Base-by-base conservation (phyloP, 75 land plant species). In the Chamaecyparis obtusa region DNA sequence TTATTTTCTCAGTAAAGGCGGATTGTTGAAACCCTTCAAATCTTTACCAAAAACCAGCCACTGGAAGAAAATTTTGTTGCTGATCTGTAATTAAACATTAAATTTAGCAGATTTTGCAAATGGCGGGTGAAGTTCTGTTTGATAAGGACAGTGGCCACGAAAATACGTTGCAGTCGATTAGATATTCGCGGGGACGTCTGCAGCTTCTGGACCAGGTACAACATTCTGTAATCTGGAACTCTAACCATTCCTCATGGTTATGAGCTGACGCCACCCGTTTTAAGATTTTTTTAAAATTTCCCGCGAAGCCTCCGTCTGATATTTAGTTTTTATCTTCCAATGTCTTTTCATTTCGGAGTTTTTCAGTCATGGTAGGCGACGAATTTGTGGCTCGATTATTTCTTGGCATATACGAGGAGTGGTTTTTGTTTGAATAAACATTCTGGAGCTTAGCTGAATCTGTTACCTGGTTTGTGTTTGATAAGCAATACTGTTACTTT, bases 151-250 rank as follows among this genome's bases (percentile, higher is more conserved):
- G 55, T 33, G 67, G 43, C 24, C 16, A 84, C 0, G 69, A 49
- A 0, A 35, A 19, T 17, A 51, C 85, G 48, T 85, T 91, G 54
- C 94, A 92, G 86, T 87, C 97, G 11, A 97, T 97, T 57, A 83
- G 93, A 84, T 97, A 97, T 93, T 88, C 82, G 46, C 92, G 94
- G 1, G 97, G 99, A 21, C 89, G 91, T 6, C 91, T 97, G 43
- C 91, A 90, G 87, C 93, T 97, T n/a, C 94, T 97, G 79, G 97
- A 97, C 87, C 99, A 97, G 97, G 97, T 94, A 43, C 41, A 27
- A 64, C 0, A 24, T 21, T 24, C 69, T 64, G 4, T 64, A 21
- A 5, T 24, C 15, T 51, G 54, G 2, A 51, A 51, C 54, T 14
- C 54, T 51, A 51, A 51, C 54, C 10, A 51, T 51, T 11, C 0